phyloP scores from a whole-genome alignment of 2,329 filamentous ascomycete genomes.

The Pseudodiploospora longispora region DNA sequence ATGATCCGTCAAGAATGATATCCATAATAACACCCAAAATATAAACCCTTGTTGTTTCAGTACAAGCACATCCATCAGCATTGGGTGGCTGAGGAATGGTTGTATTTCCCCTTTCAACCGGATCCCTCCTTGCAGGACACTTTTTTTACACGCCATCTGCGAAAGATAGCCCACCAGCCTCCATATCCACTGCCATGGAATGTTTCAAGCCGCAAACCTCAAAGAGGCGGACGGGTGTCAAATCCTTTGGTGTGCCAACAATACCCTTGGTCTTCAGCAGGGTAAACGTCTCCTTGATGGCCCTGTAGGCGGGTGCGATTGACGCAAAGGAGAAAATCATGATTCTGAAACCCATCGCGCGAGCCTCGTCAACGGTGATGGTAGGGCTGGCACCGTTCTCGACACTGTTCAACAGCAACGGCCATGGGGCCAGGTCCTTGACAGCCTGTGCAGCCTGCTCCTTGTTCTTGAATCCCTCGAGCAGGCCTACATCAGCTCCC shows the following conservation, averaged over 20 bases:
- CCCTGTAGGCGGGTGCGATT: conserved; percentile 38
- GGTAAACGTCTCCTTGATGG: conserved; percentile 30
- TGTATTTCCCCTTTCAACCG: too few relatives aligned
- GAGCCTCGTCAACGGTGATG: conserved; percentile 44
- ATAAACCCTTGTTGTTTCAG: too few relatives aligned
- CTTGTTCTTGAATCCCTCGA: conserved; percentile 48
- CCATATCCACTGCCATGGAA: conserved; percentile 38
- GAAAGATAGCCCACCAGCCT: conserved; percentile 10
- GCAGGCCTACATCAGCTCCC: conserved; percentile 52
- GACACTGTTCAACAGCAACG: conserved; percentile 49
- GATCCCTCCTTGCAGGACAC: too few relatives aligned
- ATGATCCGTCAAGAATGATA: too few relatives aligned
- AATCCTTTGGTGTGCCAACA: conserved; percentile 31
- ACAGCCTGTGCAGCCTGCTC: conserved; percentile 42
- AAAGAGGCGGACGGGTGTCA: conserved; percentile 41
- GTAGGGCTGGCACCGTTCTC: conserved; percentile 48
- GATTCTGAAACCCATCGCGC: conserved; percentile 48
- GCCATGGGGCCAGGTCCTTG: conserved; percentile 39
- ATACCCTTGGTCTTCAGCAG: conserved; percentile 31
- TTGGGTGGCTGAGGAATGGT: too few relatives aligned
- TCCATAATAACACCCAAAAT: too few relatives aligned
- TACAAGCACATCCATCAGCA: too few relatives aligned
- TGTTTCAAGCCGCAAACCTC: conserved; percentile 44
- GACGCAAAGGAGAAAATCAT: conserved; percentile 39
- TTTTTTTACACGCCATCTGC: too few relatives aligned